Evolutionary conservation across 2,329 filamentous ascomycete genomes (phyloP), one percentile per base, ranked within the genome.

Genomic region (Hymenotorrendiella dingleyae): DNA sequence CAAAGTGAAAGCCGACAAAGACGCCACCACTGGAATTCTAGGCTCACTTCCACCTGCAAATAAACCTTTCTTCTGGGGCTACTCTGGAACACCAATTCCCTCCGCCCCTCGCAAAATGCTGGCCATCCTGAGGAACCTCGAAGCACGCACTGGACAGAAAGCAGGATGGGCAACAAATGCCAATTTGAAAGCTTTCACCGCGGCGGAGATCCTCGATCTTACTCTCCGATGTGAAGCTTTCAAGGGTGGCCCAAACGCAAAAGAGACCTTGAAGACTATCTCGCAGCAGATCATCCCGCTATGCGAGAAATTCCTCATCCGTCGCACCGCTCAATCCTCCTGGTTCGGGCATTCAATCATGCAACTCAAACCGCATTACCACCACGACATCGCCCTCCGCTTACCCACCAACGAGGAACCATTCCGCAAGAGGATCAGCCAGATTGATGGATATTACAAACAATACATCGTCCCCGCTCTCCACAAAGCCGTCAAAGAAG

Each of bases 331-430:
- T 11, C 46, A 52, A 4, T 44, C 43, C 11, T 16, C 27, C 1
- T 55, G 53, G 53, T 54, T 54, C 29, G 44, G 47, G 6, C 45
- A 40, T 4, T 43, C 49, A 5, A 41, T 55, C 2, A 44, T 54
- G 23, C 42, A 43, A 16, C 38, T 55, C 6, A 50, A 45, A 20
- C 45, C 44, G 1, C 48, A 52, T 32, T 36, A 42, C n/a, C 53
- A 54, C 21, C 28, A 39, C 17, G 53, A 55, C 17, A 23, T 55
- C 4, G 17, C 41, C 5, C 33, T 55, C 4, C 21, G 36, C 11
- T 40, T 42, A 3, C 7, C n/a, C 12, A 3, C n/a, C 6, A 17
- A 6, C 4, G 26, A 20, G 16, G 16, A 34, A 12, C 17, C 17
- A 34, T 20, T n/a, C 10, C 19, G n/a, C 4, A n/a, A n/a, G n/a